These are phyloP conservation scores for Linnemannia exigua DNA, from an alignment of 192 early-diverging fungal genomes.

Conservation along the genomic window DNA sequence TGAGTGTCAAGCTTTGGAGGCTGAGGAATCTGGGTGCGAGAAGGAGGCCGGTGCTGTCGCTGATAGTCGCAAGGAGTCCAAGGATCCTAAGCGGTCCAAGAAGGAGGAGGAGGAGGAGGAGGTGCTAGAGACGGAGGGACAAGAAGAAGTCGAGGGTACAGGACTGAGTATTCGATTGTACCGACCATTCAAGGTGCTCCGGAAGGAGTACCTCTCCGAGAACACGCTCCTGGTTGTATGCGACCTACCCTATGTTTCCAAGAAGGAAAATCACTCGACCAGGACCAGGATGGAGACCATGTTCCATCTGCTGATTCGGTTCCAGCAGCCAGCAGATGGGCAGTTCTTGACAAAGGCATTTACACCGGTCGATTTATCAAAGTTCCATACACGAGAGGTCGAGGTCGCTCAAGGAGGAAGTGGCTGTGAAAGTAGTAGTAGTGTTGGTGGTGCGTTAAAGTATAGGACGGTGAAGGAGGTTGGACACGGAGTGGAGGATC, in stretches of 20 bases:
- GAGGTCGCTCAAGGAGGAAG: neutral
- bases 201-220: slow-evolving; percentile 26
- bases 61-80: neutral
- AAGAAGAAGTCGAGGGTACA: neutral
- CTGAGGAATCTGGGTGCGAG: neutral
- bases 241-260: slow-evolving; percentile 25
- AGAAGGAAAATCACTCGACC: neutral
- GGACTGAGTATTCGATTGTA: slow-evolving; percentile 40
- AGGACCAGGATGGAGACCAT: neutral
- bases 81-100: too few species aligned
- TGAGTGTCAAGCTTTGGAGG: slow-evolving; percentile 18
- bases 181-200: slow-evolving; percentile 32
- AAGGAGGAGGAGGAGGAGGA: neutral
- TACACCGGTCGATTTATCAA: slow-evolving; percentile 36
- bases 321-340: neutral
- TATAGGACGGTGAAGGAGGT: neutral
- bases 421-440: neutral
- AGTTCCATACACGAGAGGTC: neutral
- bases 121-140: neutral
- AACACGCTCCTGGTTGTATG: slow-evolving; percentile 34
- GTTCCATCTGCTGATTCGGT: slow-evolving; percentile 54
- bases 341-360: slow-evolving; percentile 39
- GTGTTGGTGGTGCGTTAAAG: neutral
- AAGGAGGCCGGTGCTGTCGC: neutral
- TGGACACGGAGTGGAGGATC: neutral